Base-by-base conservation (phyloP, 2,329 filamentous ascomycete species). In the Rhynchosporium agropyri region DNA sequence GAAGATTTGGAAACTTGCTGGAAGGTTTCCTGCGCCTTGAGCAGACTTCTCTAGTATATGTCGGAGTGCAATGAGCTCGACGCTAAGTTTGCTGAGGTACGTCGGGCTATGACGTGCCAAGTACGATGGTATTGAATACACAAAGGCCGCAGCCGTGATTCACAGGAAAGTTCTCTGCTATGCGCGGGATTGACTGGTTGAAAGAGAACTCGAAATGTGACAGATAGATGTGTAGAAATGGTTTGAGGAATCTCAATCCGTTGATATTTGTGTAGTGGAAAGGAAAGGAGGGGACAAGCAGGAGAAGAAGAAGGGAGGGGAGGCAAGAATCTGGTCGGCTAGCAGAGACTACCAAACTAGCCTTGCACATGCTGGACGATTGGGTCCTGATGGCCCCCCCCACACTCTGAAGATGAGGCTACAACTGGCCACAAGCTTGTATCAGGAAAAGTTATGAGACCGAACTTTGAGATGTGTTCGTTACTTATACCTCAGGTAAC, bases 241-340 rank as follows among this genome's bases (percentile, higher is more conserved):
- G 58, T 63, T 58, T 54, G 51, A 54, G 62, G 57, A 60, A 63
- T 58, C 50, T 54, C 54, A 63, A 58, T 60, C 54, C 62, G 49
- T 59, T 36, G 49, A 55, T 31, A 45, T 60, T 26, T 50, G 51
- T 28, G 40, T 43, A 9, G 31, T 45, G 36, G 20, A 58, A 57
- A 42, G 51, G 45, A 38, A 29, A 50, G 33, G 33, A 10, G 9
- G 33, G 5, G 5, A 5, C 33, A 20, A 20, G 20, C 9, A 29
- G 9, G 51, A 49, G 33, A 53, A 46, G 54, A 28, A 10, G 43
- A 33, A 13, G 33, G 26, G 53, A 33, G n/a, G 38, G n/a, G 38
- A 20, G 43, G 54, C 54, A 26, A 57, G 20, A 49, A 49, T 58
- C 40, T 49, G 45, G 31, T 58, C 20, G 45, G n/a, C 45, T 58